Percentiles rank a stretch among this genome's conserved stretches.
Evolutionary conservation across 2,329 filamentous ascomycete genomes (phyloP).

Genomic region (Colletotrichum liriopes): DNA sequence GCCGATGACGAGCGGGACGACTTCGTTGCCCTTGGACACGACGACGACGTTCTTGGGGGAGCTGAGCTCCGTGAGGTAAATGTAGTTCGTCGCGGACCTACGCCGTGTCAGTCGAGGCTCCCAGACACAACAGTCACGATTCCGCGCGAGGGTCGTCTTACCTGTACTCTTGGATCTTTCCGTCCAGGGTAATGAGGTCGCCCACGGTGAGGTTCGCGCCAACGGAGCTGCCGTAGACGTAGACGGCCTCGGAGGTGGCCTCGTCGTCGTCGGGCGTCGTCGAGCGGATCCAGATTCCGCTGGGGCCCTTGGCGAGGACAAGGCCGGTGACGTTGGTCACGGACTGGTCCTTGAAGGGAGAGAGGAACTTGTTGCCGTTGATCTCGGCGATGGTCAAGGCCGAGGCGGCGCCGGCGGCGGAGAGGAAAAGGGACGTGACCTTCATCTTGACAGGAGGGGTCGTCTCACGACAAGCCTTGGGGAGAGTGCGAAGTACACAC

Average conservation of each 20-base stretch:
- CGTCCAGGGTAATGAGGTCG: slow-evolving; percentile 74
- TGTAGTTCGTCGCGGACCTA: slow-evolving; percentile 69
- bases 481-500: neutral
- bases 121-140: neutral
- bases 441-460: slow-evolving; percentile 49
- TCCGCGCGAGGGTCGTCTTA: slow-evolving; percentile 52
- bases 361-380: slow-evolving; percentile 77
- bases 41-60: slow-evolving; percentile 68
- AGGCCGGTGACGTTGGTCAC: slow-evolving; percentile 75
- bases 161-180: slow-evolving; percentile 70
- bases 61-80: slow-evolving; percentile 76
- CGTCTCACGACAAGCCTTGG: neutral
- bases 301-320: slow-evolving; percentile 74
- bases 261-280: slow-evolving; percentile 68
- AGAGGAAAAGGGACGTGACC: slow-evolving; percentile 49
- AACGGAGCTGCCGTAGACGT: slow-evolving; percentile 71
- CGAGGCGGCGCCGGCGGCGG: slow-evolving; percentile 49
- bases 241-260: slow-evolving; percentile 76
- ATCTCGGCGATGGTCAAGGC: slow-evolving; percentile 72
- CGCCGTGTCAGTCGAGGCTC: slow-evolving; percentile 43
- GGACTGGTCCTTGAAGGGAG: slow-evolving; percentile 69
- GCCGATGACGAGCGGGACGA: slow-evolving; percentile 74
- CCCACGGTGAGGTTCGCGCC: slow-evolving; percentile 71
- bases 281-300: slow-evolving; percentile 77
- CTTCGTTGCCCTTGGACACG: slow-evolving; percentile 67